phyloP scores from a whole-genome alignment of 1,284 basidiomycete species.

The Ceratobasidium sp. region DNA sequence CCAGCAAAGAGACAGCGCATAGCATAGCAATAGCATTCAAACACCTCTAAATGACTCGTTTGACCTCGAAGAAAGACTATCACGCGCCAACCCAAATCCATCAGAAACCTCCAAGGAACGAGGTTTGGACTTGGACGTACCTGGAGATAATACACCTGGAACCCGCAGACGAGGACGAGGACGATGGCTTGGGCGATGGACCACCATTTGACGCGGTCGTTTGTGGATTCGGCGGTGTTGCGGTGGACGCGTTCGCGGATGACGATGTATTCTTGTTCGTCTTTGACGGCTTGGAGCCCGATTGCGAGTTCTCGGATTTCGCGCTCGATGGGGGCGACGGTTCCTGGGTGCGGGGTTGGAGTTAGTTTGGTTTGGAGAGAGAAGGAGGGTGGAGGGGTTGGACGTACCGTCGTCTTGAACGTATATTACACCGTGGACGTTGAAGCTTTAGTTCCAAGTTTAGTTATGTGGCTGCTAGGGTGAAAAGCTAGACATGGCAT shows the following conservation, averaged over 20 bases:
- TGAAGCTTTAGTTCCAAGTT: slow-evolving; percentile 73
- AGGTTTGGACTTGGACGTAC: slow-evolving; percentile 58
- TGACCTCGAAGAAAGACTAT: slow-evolving; percentile 92
- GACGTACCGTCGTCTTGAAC: slow-evolving; percentile 81
- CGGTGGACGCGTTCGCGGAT: slow-evolving; percentile 93
- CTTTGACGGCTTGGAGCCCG: slow-evolving; percentile 90
- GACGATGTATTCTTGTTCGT: slow-evolving; percentile 99
- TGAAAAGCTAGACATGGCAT: slow-evolving; percentile 51
- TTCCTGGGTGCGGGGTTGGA: slow-evolving; percentile 56
- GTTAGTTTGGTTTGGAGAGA: background rate
- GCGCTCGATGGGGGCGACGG: slow-evolving; percentile 92
- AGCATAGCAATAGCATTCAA: background rate
- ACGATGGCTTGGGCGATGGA: slow-evolving; percentile 90
- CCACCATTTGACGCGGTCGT: slow-evolving; percentile 99
- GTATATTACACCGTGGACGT: slow-evolving; percentile 97
- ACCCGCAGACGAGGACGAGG: slow-evolving; percentile 87
- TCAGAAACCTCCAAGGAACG: background rate
- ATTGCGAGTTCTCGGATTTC: slow-evolving; percentile 92
- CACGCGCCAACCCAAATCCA: slow-evolving; percentile 35
- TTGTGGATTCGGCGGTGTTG: slow-evolving; percentile 95
- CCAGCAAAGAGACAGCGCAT: too few species aligned
- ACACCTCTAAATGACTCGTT: slow-evolving; percentile 80
- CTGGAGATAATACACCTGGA: slow-evolving; percentile 99
- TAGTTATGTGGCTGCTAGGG: too few species aligned
- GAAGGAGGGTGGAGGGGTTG: background rate